Evolutionary conservation across 257 asterid genomes (phyloP).

Genomic region (Leonotis leonurus): DNA sequence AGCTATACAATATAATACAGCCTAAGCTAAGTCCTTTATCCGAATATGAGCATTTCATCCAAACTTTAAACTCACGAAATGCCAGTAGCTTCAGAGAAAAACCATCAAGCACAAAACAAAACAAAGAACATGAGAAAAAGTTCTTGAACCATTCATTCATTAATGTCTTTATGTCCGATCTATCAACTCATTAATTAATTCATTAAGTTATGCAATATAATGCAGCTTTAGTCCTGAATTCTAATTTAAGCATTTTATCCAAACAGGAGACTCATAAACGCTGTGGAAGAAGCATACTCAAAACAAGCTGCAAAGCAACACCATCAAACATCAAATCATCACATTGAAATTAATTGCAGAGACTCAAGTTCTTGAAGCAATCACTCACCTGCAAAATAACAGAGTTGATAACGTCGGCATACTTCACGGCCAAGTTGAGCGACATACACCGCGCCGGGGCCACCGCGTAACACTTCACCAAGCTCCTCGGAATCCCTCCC

Average conservation of each 20-base stretch:
- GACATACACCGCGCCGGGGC: slow-evolving; percentile 98
- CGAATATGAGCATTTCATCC: not conserved
- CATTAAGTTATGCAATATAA: no score
- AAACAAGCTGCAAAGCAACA: not conserved
- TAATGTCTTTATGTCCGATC: no score
- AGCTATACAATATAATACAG: not conserved
- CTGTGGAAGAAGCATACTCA: not conserved
- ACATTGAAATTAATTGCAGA: not conserved
- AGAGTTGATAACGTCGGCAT: slow-evolving; percentile 76
- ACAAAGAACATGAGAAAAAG: no score
- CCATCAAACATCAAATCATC: not conserved
- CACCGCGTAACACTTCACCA: slow-evolving; percentile 70
- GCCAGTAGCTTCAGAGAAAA: no score
- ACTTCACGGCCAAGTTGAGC: slow-evolving; percentile 86
- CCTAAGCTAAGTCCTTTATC: not conserved
- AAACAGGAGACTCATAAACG: no score
- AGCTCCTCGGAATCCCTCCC: slow-evolving; percentile 74
- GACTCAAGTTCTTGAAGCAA: not conserved
- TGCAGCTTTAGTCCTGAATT: no score
- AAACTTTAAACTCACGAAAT: not conserved
- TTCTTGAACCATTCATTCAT: no score
- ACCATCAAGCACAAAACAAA: not conserved
- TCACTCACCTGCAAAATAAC: slow-evolving; percentile 74
- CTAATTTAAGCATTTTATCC: no score
- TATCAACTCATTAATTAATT: no score